Evolutionary conservation across 2,329 filamentous ascomycete species (phyloP), one percentile per base, ranked within the genome.

Genomic region (Ophiostoma novo-ulmi): DNA sequence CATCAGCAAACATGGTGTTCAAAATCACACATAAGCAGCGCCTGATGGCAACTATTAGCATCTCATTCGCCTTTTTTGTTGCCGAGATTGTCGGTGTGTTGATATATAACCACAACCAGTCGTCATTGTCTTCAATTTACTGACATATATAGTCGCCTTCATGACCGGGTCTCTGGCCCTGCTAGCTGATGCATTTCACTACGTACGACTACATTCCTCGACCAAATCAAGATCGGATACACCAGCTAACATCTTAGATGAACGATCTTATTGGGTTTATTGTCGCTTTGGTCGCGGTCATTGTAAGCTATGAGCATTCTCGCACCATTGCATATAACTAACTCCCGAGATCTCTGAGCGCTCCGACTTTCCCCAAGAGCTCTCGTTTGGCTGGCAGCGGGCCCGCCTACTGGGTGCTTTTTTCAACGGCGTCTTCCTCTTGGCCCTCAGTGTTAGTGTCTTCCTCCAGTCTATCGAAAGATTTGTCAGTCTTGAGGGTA

Each of bases 181-280:
- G 2, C 82, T 93, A 36, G 90, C 91, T 38, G 91, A 94, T 82
- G 89, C 91, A 0, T 93, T 93, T 75, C 91, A 93, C 77, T 92
- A 92, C 76, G 89, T 91, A 80, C 72, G 85, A 76, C 55, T 69
- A 11, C 38, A 26, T 22, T 55, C 20, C 6, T 64, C 14, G 17
- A 64, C 31, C 22, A 35, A 31, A 17, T 7, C 61, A 36, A 55
- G 20, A 6, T 4, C 1, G 35, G 10, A 58, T 4, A 26, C 22
- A 58, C 36, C 90, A 93, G 81, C 89, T 90, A 79, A 72, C 84
- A 76, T 2, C 0, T 3, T 67, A 91, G 88, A 78, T 93, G 72
- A 92, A 89, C 75, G 90, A 93, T 75, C 79, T 93, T 1, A 84
- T 92, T 69, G 85, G 89, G 20, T 92, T 91, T 73, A 80, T 87